Conservation (phyloP, 2,329 filamentous ascomycete species). For the Neofusicoccum ribis region DNA sequence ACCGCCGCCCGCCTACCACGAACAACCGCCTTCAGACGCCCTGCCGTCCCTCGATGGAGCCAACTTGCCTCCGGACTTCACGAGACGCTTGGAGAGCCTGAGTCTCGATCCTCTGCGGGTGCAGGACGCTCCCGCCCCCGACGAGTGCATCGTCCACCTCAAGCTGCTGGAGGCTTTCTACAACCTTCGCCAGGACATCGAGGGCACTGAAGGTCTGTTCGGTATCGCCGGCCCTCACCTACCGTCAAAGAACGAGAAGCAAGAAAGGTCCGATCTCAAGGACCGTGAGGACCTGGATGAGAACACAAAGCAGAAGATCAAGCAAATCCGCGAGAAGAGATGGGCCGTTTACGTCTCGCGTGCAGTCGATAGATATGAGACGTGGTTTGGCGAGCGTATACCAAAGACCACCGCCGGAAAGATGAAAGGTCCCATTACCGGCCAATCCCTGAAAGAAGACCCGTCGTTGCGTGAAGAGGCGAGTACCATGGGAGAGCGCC, state of each 20-base stretch:
- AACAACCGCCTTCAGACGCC: background rate
- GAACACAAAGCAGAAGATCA: background rate
- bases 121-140: background rate
- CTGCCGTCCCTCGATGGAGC: background rate
- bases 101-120: background rate
- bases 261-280: background rate
- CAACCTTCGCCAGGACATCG: conserved; percentile 65
- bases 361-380: conserved; percentile 67
- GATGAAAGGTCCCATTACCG: background rate
- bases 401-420: background rate
- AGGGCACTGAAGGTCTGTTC: conserved; percentile 67
- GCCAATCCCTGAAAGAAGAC: background rate
- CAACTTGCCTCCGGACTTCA: conserved; percentile 13
- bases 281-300: background rate
- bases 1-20: conserved; percentile 11
- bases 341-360: conserved; percentile 70
- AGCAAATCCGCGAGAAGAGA: conserved; percentile 63
- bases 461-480: background rate
- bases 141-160: conserved; percentile 68
- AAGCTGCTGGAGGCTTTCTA: conserved; percentile 71
- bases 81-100: background rate
- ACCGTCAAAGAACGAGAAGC: background rate
- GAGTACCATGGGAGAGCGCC: background rate
- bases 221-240: conserved; percentile 44
- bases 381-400: conserved; percentile 57